Evolutionary conservation across 331 rosid genomes (phyloP), one percentile per base, ranked within the genome.

Genomic region (Prunus yedoensis): DNA sequence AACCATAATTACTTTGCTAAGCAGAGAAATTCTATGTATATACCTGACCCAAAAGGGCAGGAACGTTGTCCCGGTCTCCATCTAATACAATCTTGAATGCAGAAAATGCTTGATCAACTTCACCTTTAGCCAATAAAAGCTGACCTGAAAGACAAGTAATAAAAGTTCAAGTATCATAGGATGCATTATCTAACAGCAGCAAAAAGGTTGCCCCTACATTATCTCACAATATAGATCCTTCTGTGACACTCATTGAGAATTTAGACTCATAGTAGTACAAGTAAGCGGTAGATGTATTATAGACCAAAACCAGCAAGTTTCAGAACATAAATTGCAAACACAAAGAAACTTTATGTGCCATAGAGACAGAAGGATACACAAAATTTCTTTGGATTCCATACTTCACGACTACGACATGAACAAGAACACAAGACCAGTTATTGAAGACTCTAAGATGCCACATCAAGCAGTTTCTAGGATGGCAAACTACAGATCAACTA

Each of bases 1-100:
- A 60, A 47, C 16, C 10, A 27, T 35, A 23, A 51, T 13, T 10
- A 47, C 28, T 66, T 67, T 52, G 25, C 57, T 68, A 57, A 38
- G 78, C 50, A 68, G 59, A 62, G 47, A 76, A 35, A 58, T 21
- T 50, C 23, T 20, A 38, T 25, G 57, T 45, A 47, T 45, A 73
- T 85, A 94, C 99, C 93, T 90, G 98, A 77, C 99, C 99, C 82
- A 89, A 81, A 81, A 95, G 98, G 76, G 99, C 97, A 4, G 99
- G 98, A 79, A 95, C 94, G 79, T 92, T 92, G 83, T 95, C 98
- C 63, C 88, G 91, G 57, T 88, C 97, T 78, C 94, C 99, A 32
- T 92, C 98, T 79, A 95, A 84, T 70, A 95, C 99, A 83, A 95
- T 95, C 85, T 91, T 95, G 82, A 95, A 95, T 79, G 98, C 98